A percentile compares a stretch with the other conserved stretches of the same genome.
Evolutionary conservation across 352 stramenopile species (phyloP).

Genomic region (Saprolegnia parasitica): DNA sequence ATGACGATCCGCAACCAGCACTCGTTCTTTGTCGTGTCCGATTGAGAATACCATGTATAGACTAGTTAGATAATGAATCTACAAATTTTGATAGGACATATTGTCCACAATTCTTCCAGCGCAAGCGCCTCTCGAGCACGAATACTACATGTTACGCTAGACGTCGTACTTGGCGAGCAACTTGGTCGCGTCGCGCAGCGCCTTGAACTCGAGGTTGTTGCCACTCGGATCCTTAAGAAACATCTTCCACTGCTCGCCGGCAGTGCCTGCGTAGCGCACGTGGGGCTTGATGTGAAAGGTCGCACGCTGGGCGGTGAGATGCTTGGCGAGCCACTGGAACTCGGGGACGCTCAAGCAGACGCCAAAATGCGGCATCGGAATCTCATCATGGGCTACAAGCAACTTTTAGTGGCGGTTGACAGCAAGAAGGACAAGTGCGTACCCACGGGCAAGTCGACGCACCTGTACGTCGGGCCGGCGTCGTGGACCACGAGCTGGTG

Average conservation of each 20-base stretch:
- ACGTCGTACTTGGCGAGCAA: constrained; percentile 96
- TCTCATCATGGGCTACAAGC: constrained; percentile 62
- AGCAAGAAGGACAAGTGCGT: constrained; percentile 21
- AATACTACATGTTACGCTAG: too few relatives aligned
- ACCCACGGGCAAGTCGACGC: constrained; percentile 91
- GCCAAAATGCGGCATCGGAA: constrained; percentile 96
- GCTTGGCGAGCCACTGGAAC: constrained; percentile 87
- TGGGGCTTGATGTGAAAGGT: constrained; percentile 95
- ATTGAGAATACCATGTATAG: background rate
- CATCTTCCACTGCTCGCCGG: constrained; percentile 98
- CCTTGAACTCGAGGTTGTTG: constrained; percentile 99
- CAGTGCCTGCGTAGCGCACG: constrained; percentile 88
- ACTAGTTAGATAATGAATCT: background rate
- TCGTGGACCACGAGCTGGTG: constrained; percentile 87
- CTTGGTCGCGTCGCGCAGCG: constrained; percentile 96
- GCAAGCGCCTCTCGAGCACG: too few relatives aligned
- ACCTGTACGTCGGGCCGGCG: constrained; percentile 89
- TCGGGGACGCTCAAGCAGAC: constrained; percentile 87
- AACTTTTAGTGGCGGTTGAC: background rate
- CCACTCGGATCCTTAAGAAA: constrained; percentile 98
- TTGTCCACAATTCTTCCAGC: too few relatives aligned
- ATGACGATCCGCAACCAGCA: background rate
- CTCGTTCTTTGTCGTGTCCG: constrained; percentile 10
- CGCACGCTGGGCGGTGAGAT: constrained; percentile 70
- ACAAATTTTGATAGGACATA: too few relatives aligned